These are phyloP conservation scores for Epicoccum sorghinum DNA, from an alignment of 2,329 filamentous ascomycete genomes.

Conservation along the genomic window DNA sequence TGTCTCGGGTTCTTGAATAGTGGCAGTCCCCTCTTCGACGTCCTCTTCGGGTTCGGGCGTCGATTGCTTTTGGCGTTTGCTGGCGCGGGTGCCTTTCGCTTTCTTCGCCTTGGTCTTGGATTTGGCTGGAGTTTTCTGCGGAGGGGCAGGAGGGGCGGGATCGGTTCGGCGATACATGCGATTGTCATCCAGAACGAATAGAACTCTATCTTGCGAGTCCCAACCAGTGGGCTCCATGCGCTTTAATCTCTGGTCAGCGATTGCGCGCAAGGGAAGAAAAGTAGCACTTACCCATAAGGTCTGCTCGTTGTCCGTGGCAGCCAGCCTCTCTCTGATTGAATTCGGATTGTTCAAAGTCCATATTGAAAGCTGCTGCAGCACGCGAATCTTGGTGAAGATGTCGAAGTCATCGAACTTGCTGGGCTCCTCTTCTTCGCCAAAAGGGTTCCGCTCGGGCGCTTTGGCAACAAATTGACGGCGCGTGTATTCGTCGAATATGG, in stretches of 20 bases:
- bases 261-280: not conserved
- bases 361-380: slow-evolving; percentile 86
- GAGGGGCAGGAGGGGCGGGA: slow-evolving; percentile 64
- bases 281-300: slow-evolving; percentile 74
- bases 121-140: slow-evolving; percentile 59
- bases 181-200: slow-evolving; percentile 93
- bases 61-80: slow-evolving; percentile 72
- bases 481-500: slow-evolving; percentile 92
- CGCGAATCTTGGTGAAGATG: slow-evolving; percentile 77
- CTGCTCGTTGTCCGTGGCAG: slow-evolving; percentile 81
- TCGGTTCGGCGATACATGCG: slow-evolving; percentile 89
- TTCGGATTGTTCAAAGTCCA: slow-evolving; percentile 91
- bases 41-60: slow-evolving; percentile 51
- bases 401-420: slow-evolving; percentile 81
- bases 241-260: slow-evolving; percentile 42
- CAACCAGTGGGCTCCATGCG: slow-evolving; percentile 83
- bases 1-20: slow-evolving; percentile 42
- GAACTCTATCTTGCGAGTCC: slow-evolving; percentile 84
- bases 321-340: slow-evolving; percentile 83
- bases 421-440: slow-evolving; percentile 76
- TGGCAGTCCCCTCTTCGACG: slow-evolving; percentile 44
- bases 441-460: slow-evolving; percentile 80
- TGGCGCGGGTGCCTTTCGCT: slow-evolving; percentile 64
- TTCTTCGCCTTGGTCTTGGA: slow-evolving; percentile 61
- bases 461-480: slow-evolving; percentile 87